phyloP scores from a whole-genome alignment of 225 moss, liverwort and hornwort species.

The Pseudoscleropodium purum region DNA sequence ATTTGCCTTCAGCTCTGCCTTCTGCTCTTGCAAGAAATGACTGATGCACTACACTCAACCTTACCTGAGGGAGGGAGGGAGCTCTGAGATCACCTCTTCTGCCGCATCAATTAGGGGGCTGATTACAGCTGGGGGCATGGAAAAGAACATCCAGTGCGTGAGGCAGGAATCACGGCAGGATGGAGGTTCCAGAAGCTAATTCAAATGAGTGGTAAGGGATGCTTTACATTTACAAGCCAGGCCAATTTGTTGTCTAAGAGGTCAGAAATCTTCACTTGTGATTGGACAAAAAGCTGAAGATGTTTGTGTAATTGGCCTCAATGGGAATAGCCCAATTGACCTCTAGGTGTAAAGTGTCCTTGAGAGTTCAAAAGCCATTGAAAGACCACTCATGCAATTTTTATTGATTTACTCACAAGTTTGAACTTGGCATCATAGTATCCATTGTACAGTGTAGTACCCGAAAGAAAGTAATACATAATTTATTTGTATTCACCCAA shows the following conservation, averaged over 20 bases:
- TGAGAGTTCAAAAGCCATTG: too few relatives aligned
- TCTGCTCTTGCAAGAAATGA: not conserved
- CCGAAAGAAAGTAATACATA: not conserved
- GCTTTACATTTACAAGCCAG: too few relatives aligned
- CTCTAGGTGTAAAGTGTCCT: too few relatives aligned
- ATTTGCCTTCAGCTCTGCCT: not conserved
- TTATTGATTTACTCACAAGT: too few relatives aligned
- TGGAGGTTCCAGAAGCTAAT: not conserved
- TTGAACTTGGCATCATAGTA: too few relatives aligned
- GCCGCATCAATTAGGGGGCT: not conserved
- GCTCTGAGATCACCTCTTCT: not conserved
- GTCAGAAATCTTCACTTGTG: too few relatives aligned
- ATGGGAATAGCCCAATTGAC: too few relatives aligned
- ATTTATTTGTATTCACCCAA: not conserved
- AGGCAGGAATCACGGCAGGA: not conserved
- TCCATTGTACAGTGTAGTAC: too few relatives aligned
- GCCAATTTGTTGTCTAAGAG: too few relatives aligned
- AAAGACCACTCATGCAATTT: not conserved
- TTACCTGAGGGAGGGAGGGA: not conserved
- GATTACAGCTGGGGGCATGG: not conserved
- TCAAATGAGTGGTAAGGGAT: not conserved
- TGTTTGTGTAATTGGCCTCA: too few relatives aligned
- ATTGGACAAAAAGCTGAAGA: too few relatives aligned
- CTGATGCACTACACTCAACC: not conserved
- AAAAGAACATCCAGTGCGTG: accelerated